Base-by-base conservation (phyloP, 768 basidiomycete genomes). In the Termitomyces sp. region DNA sequence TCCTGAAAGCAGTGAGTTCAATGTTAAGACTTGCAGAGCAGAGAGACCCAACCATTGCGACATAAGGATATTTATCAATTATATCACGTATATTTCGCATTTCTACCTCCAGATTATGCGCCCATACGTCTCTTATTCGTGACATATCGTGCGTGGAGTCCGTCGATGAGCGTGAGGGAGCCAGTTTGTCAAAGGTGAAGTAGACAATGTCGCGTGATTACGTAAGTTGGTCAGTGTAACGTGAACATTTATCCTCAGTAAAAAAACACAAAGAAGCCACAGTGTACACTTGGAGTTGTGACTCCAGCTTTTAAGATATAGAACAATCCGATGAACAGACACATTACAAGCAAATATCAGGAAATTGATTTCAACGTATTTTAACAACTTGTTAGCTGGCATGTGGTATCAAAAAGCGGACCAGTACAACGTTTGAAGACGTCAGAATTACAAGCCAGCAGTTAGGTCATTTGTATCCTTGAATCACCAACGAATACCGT, bases 61-160 rank as follows among this genome's bases (percentile, higher is more conserved):
- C 85, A 75, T 88, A 97, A 10, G 95, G 91, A 76, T 93, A 97
- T 64, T 82, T 80, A 67, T 97, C 96, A 64, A 98, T 90, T 60
- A 90, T 76, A 51, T 89, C 85, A 55, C 97, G 85, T 57, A 98
- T 88, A 65, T 84, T 86, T 12, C 84, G 85, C 86, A 99, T 95
- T 77, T 98, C 97, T 41, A 80, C 77, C 63, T 98, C 95, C 62
- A 99, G 86, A 74, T 95, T 97, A 40, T 86, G 88, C 2, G 85
- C 84, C 95, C 96, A 99, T 67, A 99, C 96, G 68, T 99, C 94
- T 67, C 88, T 84, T 84, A 95, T 95, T 73, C 87, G 86, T 63
- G 87, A 81, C 88, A 91, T 89, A 56, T 57, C 57, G 41, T 61
- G 57, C 30, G 57, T 49, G 23, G 65, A 66, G 40, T 64, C 63